A percentile compares a stretch with the other conserved stretches of the same genome.
These are phyloP conservation scores for Echeveria elegans DNA, from an alignment of 164 flowering plant species.

Conservation along the genomic window DNA sequence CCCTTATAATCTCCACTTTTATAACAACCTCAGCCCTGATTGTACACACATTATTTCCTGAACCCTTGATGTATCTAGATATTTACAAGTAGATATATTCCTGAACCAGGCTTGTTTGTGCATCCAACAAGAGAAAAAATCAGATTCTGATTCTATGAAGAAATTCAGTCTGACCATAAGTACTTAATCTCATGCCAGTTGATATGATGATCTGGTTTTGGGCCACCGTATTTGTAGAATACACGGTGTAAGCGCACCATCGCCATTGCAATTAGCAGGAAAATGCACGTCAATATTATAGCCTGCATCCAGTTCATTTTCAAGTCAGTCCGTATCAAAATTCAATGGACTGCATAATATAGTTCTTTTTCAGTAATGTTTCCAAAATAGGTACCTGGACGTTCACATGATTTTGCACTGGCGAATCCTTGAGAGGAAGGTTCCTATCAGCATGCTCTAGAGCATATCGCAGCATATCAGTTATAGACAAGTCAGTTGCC, in stretches of 20 bases:
- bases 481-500: constrained; percentile 32
- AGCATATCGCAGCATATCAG: constrained; percentile 51
- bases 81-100: too few relatives aligned
- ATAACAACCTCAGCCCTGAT: too few relatives aligned
- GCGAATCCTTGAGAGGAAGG: constrained; percentile 27
- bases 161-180: constrained; percentile 30
- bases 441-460: constrained; percentile 77
- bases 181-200: constrained; percentile 44
- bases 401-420: not conserved
- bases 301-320: not conserved
- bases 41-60: too few relatives aligned
- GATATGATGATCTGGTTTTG: constrained; percentile 11
- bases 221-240: not conserved
- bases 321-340: not conserved
- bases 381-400: not conserved
- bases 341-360: too few relatives aligned
- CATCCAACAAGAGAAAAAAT: too few relatives aligned
- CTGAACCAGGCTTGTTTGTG: too few relatives aligned
- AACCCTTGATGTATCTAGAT: too few relatives aligned
- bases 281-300: not conserved
- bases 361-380: not conserved
- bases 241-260: not conserved
- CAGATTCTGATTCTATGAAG: too few relatives aligned
- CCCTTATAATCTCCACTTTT: too few relatives aligned
- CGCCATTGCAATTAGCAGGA: not conserved